Percentiles rank a stretch among this genome's conserved stretches.
phyloP scores from a whole-genome alignment of 441 rosid genomes.

The Metrosideros polymorpha region DNA sequence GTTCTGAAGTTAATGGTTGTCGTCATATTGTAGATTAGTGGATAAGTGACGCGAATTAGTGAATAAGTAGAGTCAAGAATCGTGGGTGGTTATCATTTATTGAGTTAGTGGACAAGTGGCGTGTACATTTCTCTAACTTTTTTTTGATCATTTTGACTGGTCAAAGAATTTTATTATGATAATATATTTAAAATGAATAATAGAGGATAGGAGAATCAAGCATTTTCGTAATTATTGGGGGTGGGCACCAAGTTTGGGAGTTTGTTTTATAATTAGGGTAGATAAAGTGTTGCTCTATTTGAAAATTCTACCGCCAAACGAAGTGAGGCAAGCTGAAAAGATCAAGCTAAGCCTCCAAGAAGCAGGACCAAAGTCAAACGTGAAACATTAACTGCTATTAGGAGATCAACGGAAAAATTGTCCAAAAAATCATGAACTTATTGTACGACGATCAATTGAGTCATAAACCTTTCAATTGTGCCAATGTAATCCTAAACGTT shows the following conservation, averaged over 20 bases:
- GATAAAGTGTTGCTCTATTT: background rate
- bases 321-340: too few relatives aligned
- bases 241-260: background rate
- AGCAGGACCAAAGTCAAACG: background rate
- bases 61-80: background rate
- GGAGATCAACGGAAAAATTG: too few relatives aligned
- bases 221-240: background rate
- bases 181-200: background rate
- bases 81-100: background rate
- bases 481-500: too few relatives aligned
- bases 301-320: background rate
- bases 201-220: background rate
- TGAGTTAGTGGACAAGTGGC: background rate
- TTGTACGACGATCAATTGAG: too few relatives aligned
- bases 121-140: background rate
- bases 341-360: background rate
- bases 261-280: background rate
- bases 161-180: background rate
- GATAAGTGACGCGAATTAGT: background rate
- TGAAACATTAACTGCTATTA: background rate
- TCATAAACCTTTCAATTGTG: too few relatives aligned
- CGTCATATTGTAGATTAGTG: background rate
- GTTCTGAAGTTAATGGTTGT: background rate
- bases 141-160: background rate
- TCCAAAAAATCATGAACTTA: too few relatives aligned